Evolutionary conservation across 345 rosid genomes (phyloP), one percentile per base, ranked within the genome.

Genomic region (Populus deltoides): DNA sequence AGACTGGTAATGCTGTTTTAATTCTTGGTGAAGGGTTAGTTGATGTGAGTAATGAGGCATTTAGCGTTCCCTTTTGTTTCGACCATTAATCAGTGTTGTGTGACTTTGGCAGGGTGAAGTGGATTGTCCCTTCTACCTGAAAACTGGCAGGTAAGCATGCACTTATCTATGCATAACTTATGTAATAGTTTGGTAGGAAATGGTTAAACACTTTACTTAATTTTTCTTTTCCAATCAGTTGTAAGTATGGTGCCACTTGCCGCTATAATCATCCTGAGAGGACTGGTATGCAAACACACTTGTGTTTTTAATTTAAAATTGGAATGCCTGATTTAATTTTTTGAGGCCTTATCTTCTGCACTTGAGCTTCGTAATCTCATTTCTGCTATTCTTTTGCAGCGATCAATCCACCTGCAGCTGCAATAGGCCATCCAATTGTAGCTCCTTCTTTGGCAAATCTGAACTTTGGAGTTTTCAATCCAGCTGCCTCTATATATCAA

Each of bases 221-320:
- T 61, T 57, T 27, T 45, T 78, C 12, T 33, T 72, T 81, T 62
- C 43, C 53, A 53, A 70, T 76, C 84, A 94, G 97, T 87, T 94
- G 99, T 90, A 94, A 94, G 86, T 94, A 94, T 81, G 97, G 99
- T 57, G 84, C 93, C 81, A 89, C 88, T 76, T 94, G 99, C 80
- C 97, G 94, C 72, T 93, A 93, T 90, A 94, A 89, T 89, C 99
- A 94, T 83, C 99, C 99, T 80, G 97, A 94, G 80, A 81, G 98
- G 84, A 90, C 82, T 79, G 96, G 99, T 92, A 89, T 68, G 82
- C 76, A 39, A 36, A 69, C 15, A 38, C 59, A 31, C 43, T 61
- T 33, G 35, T 73, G 20, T 3, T 16, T 35, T 79, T 59, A 17
- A 27, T 8, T 33, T 29, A 66, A 70, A 69, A 27, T 75, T 73